These are phyloP conservation scores for Hippophae tibetana DNA, from an alignment of 306 rosid genomes.

Conservation along the genomic window DNA sequence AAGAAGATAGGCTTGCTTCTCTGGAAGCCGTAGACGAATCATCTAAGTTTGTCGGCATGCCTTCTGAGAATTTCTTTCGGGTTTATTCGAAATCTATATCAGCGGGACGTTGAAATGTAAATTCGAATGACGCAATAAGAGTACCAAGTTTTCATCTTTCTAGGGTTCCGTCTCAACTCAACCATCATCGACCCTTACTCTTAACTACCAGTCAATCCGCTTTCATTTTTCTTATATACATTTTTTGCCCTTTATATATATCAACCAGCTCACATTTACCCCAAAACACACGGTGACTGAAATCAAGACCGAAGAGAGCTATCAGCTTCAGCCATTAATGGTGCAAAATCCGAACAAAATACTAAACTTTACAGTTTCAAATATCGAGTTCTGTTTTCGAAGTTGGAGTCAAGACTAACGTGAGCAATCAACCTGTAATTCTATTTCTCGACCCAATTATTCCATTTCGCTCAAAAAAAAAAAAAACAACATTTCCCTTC, in stretches of 20 bases:
- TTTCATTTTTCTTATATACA: constrained; percentile 1
- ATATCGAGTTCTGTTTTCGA: too few relatives aligned
- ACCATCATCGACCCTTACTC: constrained; percentile 1
- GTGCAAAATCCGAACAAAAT: too few relatives aligned
- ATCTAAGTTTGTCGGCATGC: constrained; percentile 65
- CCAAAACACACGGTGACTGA: constrained; percentile 43
- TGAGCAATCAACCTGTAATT: too few relatives aligned
- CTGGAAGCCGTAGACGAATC: constrained; percentile 74
- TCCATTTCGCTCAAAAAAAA: too few relatives aligned
- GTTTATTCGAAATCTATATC: constrained; percentile 16
- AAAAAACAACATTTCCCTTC: too few relatives aligned
- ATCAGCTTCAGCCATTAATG: constrained; percentile 2
- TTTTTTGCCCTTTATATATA: constrained; percentile 22
- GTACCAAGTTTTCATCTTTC: constrained; percentile 25
- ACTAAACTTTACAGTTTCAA: too few relatives aligned
- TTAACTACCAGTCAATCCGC: constrained; percentile 59
- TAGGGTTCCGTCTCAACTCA: constrained; percentile 22
- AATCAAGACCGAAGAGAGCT: constrained; percentile 22
- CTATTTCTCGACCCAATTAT: too few relatives aligned
- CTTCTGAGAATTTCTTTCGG: constrained; percentile 4
- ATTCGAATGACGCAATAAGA: constrained; percentile 26
- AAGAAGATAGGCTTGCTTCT: constrained; percentile 75
- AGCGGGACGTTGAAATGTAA: constrained; percentile 30
- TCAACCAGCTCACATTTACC: constrained; percentile 51
- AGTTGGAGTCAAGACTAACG: too few relatives aligned